Base-by-base conservation (phyloP, 1,284 basidiomycete species). In the Meripilus lineatus region DNA sequence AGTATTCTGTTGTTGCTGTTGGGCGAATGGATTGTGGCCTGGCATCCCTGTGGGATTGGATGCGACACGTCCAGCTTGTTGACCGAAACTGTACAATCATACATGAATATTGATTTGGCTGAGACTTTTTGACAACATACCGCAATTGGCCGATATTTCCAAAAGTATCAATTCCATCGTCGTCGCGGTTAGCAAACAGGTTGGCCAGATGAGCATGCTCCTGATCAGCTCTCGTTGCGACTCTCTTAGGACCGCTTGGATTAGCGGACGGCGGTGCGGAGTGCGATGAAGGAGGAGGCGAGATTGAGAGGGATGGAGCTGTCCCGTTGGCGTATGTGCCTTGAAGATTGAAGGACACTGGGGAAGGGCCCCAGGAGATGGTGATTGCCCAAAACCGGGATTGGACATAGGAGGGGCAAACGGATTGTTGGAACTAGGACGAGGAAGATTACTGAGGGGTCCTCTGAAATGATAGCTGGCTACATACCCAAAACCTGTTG, bases 151-250 rank as follows among this genome's bases (percentile, higher is more conserved):
- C 93, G 32, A 81, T 58, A 63, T 97, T 97, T 40, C 93, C 93
- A 61, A 97, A 97, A 33, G 93, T 94, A 67, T 97, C 93, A 62
- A 87, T 70, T 0, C 94, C 93, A 55, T 91, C 92, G 45, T 92
- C 91, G 45, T 92, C 91, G 43, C 84, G 73, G 55, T 89, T 87
- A 5, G 89, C 93, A 50, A 96, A 79, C 54, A 96, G 64, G 46
- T 67, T 72, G 4, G 92, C 92, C 44, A 97, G 75, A 38, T 83
- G 76, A 6, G 83, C 65, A 61, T 95, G 84, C 54, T 89, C 81
- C 47, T 86, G 79, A 52, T 83, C 80, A 42, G 69, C 45, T 50
- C 65, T 62, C 28, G 64, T 58, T 42, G 63, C 56, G 8, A 22
- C 30, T 40, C 58, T 63, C 52, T 58, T 59, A 4, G 15, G 15